Conservation (phyloP, 2,329 filamentous ascomycete species). For the Plenodomus biglobosus region DNA sequence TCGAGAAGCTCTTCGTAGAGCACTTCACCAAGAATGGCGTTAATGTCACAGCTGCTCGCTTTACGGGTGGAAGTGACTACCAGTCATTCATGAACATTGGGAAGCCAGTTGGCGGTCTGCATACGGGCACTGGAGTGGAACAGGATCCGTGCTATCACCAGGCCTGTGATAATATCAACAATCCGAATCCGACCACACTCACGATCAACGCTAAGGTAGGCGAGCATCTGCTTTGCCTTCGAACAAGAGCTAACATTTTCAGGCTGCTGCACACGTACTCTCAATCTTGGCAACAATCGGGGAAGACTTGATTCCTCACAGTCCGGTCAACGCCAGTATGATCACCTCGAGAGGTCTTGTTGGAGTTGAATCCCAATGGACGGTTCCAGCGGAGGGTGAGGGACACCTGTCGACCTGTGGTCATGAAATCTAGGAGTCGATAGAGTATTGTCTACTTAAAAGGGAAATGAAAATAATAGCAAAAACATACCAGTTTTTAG, state of each 20-base stretch:
- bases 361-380: slow-evolving; percentile 36
- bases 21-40: slow-evolving; percentile 41
- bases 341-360: slow-evolving; percentile 30
- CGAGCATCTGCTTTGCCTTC: neutral
- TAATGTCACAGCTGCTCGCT: slow-evolving; percentile 42
- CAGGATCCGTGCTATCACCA: slow-evolving; percentile 47
- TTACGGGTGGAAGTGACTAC: slow-evolving; percentile 46
- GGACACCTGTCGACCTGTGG: slow-evolving; percentile 36
- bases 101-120: slow-evolving; percentile 45
- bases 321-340: slow-evolving; percentile 36
- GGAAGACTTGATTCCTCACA: slow-evolving; percentile 40
- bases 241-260: slow-evolving; percentile 6
- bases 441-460: too few relatives aligned
- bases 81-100: slow-evolving; percentile 46
- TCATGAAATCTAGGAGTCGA: slow-evolving; percentile 25
- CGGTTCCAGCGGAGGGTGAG: slow-evolving; percentile 29
- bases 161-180: slow-evolving; percentile 44
- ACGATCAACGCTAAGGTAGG: slow-evolving; percentile 44
- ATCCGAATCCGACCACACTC: slow-evolving; percentile 42
- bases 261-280: slow-evolving; percentile 42
- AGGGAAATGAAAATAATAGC: too few relatives aligned
- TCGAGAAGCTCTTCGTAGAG: slow-evolving; percentile 43
- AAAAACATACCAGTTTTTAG: too few relatives aligned
- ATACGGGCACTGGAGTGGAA: slow-evolving; percentile 45
- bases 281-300: slow-evolving; percentile 37